Evolutionary conservation across 331 rosid genomes (phyloP).

Genomic region (Malus hybrid): DNA sequence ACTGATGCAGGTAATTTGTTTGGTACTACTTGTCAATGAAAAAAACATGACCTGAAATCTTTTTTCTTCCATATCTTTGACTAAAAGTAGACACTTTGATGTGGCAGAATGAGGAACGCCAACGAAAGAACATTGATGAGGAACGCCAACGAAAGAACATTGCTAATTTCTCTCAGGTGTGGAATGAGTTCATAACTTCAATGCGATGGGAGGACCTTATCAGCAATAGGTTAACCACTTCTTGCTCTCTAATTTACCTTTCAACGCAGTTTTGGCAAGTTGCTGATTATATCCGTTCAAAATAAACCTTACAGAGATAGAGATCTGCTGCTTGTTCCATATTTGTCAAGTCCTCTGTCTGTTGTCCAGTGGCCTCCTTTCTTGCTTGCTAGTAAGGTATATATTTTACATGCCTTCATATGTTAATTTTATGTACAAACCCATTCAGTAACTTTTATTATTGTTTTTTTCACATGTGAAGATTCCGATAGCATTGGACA

Average conservation of each 20-base stretch:
- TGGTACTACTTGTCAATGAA: background rate
- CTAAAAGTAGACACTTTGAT: conserved; percentile 23
- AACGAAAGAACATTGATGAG: conserved; percentile 46
- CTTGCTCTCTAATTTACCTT: background rate
- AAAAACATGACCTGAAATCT: background rate
- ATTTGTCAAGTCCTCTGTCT: conserved; percentile 42
- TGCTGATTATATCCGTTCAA: conserved; percentile 26
- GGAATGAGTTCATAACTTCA: conserved; percentile 74
- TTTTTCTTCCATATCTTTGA: background rate
- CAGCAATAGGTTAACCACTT: conserved; percentile 44
- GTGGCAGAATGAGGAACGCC: conserved; percentile 39
- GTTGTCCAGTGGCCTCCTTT: conserved; percentile 99
- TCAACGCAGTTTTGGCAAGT: conserved; percentile 12
- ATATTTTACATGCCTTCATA: conserved; percentile 13
- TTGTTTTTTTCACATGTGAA: conserved; percentile 27
- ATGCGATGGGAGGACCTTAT: conserved; percentile 94
- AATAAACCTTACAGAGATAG: conserved; percentile 55
- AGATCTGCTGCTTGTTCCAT: conserved; percentile 86
- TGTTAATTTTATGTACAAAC: conserved; percentile 3
- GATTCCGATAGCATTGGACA: conserved; percentile 98
- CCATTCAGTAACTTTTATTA: conserved; percentile 12
- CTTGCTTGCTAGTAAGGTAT: conserved; percentile 95
- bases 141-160: conserved; percentile 39
- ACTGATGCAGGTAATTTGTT: background rate
- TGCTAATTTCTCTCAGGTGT: conserved; percentile 74